Conservation (phyloP, 495 filamentous ascomycete species). For the Extremus antarcticus region DNA sequence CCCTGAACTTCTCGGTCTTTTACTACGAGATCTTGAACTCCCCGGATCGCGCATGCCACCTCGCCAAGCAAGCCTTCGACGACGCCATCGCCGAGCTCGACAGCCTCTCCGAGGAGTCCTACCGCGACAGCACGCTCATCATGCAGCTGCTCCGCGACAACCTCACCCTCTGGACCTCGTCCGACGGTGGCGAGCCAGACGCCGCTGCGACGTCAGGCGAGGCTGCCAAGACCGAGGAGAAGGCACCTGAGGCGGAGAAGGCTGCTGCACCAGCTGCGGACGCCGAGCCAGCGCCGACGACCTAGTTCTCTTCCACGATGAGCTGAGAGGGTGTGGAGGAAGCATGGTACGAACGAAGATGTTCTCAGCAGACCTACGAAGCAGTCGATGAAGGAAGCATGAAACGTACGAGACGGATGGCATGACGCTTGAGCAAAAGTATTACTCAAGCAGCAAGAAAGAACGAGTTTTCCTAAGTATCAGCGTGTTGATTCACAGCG, state of each 20-base stretch:
- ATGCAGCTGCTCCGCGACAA: conserved; percentile 99
- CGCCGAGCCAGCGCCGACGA: conserved; percentile 8
- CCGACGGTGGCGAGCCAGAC: conserved; percentile 79
- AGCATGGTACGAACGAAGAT: too few relatives aligned
- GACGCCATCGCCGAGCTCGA: conserved; percentile 99
- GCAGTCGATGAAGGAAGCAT: neutral
- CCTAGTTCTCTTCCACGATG: neutral
- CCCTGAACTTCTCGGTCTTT: conserved; percentile 99
- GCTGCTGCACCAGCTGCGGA: conserved; percentile 17
- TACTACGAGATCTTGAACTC: conserved; percentile 99
- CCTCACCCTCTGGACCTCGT: conserved; percentile 98
- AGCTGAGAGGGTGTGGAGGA: neutral
- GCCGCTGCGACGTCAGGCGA: conserved; percentile 44
- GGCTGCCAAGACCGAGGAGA: conserved; percentile 42
- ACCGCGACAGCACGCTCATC: conserved; percentile 99
- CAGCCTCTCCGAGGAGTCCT: conserved; percentile 96
- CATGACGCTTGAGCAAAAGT: neutral
- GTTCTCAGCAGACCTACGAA: too few relatives aligned
- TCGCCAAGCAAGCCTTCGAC: conserved; percentile 98
- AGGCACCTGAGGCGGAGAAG: conserved; percentile 38
- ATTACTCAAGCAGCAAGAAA: neutral
- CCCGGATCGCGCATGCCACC: conserved; percentile 95
- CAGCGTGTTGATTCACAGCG: neutral
- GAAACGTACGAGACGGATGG: neutral
- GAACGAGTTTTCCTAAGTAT: neutral